Evolutionary conservation across 2,329 filamentous ascomycete species (phyloP).

Genomic region (Penicillium sp.): DNA sequence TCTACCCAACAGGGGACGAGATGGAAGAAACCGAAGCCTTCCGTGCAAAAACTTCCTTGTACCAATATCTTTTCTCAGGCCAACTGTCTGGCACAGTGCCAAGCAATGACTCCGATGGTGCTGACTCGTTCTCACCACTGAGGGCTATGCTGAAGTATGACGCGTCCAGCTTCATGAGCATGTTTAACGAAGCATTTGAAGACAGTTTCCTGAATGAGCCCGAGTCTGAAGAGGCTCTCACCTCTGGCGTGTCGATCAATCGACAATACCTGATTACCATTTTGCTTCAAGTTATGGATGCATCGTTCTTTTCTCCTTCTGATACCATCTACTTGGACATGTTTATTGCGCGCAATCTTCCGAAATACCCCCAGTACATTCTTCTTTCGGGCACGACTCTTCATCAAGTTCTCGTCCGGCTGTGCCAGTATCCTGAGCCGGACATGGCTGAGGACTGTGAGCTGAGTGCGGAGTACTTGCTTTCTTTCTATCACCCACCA

Average conservation of each 20-base stretch:
- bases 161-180: constrained; percentile 87
- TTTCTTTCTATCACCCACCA: constrained; percentile 90
- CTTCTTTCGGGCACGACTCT: constrained; percentile 84
- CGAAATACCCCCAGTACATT: constrained; percentile 95
- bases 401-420: constrained; percentile 73
- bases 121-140: constrained; percentile 83
- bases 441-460: constrained; percentile 91
- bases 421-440: constrained; percentile 79
- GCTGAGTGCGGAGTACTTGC: constrained; percentile 91
- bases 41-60: constrained; percentile 82
- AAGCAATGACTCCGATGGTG: constrained; percentile 47
- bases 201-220: constrained; percentile 86
- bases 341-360: constrained; percentile 93
- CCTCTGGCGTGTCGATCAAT: constrained; percentile 66
- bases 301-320: constrained; percentile 66
- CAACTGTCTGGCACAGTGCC: constrained; percentile 41
- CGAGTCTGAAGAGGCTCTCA: constrained; percentile 62
- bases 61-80: constrained; percentile 91
- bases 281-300: constrained; percentile 83
- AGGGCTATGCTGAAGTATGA: constrained; percentile 84
- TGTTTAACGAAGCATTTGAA: constrained; percentile 95
- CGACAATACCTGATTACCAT: constrained; percentile 92
- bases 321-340: constrained; percentile 97
- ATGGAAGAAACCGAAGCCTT: constrained; percentile 72
- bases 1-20: constrained; percentile 82